These are phyloP conservation scores for Chaetomium tenue DNA, from an alignment of 495 filamentous ascomycete species.

Conservation along the genomic window DNA sequence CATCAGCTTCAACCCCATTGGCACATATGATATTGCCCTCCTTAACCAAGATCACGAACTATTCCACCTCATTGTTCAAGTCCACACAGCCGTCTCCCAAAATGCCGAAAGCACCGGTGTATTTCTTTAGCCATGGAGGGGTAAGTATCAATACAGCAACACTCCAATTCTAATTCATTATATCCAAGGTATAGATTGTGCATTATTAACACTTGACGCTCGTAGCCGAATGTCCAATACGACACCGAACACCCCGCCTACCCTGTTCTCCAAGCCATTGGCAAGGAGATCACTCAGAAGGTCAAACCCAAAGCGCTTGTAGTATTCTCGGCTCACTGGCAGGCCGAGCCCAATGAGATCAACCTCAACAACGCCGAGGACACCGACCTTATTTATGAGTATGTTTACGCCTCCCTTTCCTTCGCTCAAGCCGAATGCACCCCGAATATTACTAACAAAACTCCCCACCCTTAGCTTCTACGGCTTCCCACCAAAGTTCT, in stretches of 20 bases:
- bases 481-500: constrained; percentile 64
- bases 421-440: neutral
- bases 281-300: constrained; percentile 74
- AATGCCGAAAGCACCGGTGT: constrained; percentile 57
- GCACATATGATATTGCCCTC: constrained; percentile 5
- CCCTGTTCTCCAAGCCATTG: constrained; percentile 62
- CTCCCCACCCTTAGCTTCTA: constrained; percentile 56
- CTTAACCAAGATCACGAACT: constrained; percentile 19
- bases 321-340: constrained; percentile 88
- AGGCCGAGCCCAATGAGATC: constrained; percentile 57
- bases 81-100: constrained; percentile 23
- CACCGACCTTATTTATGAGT: constrained; percentile 81
- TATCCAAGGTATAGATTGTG: neutral
- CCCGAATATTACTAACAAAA: constrained; percentile 18
- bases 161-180: neutral
- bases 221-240: constrained; percentile 72
- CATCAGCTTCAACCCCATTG: constrained; percentile 9
- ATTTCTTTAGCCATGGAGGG: constrained; percentile 77
- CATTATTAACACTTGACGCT: constrained; percentile 16
- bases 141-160: constrained; percentile 52
- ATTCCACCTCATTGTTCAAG: constrained; percentile 12
- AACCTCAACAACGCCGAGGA: constrained; percentile 69
- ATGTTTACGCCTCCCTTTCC: constrained; percentile 28
- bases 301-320: constrained; percentile 79
- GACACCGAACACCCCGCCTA: constrained; percentile 72